Base-by-base conservation (phyloP, 140 eudicot genomes). In the Oenanthe javanica region DNA sequence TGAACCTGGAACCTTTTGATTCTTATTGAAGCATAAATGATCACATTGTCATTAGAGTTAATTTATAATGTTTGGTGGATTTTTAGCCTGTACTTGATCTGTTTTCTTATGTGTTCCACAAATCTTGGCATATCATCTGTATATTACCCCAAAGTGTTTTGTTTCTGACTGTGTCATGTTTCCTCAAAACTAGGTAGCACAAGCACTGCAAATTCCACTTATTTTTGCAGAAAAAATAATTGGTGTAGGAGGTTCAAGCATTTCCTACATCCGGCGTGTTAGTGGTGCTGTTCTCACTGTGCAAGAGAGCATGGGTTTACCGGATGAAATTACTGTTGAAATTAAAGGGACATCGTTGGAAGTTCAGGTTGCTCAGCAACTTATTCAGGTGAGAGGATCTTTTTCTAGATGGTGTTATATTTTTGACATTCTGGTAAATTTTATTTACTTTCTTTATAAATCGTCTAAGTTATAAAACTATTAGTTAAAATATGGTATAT, bases 151-250 rank as follows among this genome's bases (percentile, higher is more conserved):
- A 14, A 27, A 45, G 59, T 47, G 6, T 51, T 14, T 11, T 74
- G 42, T n/a, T 74, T 48, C 57, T 47, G n/a, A 46, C 27, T 0
- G 7, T 47, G n/a, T 4, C 78, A 47, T n/a, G 59, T 51, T 46
- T 81, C 82, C 50, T 23, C 73, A 72, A 13, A 40, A 74, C 23
- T 84, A 94, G 98, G 59, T 94, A 64, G 84, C 97, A 72, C 94
- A 94, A 81, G 89, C 94, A 9, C 92, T 92, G 97, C 97, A 94
- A 89, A 93, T 94, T 83, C 99, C 97, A 0, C 84, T 94, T 13
- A 79, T 85, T 7, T 92, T 88, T 79, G 97, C 99, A 5, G 93
- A 92, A 79, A 97, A 90, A 81, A 94, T 94, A 14, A 94, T 94
- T 49, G 99, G 99, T 63, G 86, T 86, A 69, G 93, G 87, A 13